Base-by-base conservation (phyloP, 768 basidiomycete genomes). In the Asterophora lycoperdoides region DNA sequence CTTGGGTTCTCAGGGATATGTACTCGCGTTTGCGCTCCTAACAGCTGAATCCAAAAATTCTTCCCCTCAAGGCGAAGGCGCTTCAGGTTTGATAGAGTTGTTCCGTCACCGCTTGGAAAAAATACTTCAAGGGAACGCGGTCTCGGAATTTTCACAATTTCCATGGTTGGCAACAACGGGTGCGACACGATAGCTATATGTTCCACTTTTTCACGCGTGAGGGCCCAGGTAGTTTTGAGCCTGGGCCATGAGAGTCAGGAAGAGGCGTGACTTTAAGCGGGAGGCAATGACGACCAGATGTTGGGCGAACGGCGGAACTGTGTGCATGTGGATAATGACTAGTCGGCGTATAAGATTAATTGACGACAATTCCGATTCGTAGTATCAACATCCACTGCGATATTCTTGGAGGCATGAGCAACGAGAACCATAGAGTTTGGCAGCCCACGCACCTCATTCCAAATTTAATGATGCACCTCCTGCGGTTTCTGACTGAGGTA, bases 401-500 rank as follows among this genome's bases (percentile, higher is more conserved):
- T 20, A 11, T 32, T 36, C 18, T 37, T 15, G 14, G 34, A 28
- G n/a, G 42, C 43, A 11, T 32, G 20, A 36, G 44, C 26, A 19
- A 44, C 6, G 28, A 14, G 2, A 32, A 32, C 9, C 1, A 10
- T n/a, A 20, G 32, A 51, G 15, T 20, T 13, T 33, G 11, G 35
- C 23, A 11, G 29, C 36, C 9, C 34, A 51, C 56, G 33, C 28
- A 58, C 55, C 55, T 55, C 26, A 30, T n/a, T 35, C 32, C 11
- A 37, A 15, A 6, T 44, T 53, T 63, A 67, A 53, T 68, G 65
- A 26, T 64, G 61, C 1, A 47, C 49, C 18, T 54, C 48, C 23
- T 57, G 57, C 36, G 59, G 58, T 20, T 54, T 58, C 40, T 70
- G 70, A 46, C 72, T 78, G 42, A 69, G 59, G 56, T 77, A 76